These are phyloP conservation scores for Clarireedia monteithiana DNA, from an alignment of 2,329 filamentous ascomycete genomes.

Conservation along the genomic window DNA sequence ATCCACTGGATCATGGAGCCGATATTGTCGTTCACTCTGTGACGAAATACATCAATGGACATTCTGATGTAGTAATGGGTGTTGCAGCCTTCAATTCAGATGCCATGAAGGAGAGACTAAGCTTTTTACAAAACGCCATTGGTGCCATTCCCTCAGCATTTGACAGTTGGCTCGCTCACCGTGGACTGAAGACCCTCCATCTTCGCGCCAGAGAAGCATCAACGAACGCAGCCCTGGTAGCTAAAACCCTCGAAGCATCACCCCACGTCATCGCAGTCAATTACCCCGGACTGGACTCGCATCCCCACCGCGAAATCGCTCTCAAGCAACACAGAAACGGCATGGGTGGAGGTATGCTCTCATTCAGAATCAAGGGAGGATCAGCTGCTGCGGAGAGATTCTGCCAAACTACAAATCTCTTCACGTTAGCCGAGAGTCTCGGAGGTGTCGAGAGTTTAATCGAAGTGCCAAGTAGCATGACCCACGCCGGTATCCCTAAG, in stretches of 20 bases:
- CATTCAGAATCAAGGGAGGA: slow-evolving; percentile 87
- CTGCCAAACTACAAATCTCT: slow-evolving; percentile 82
- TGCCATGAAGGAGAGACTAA: slow-evolving; percentile 65
- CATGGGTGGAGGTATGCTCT: slow-evolving; percentile 95
- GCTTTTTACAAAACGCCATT: slow-evolving; percentile 95
- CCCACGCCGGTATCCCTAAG: slow-evolving; percentile 87
- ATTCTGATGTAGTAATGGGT: slow-evolving; percentile 96
- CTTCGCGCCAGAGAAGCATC: slow-evolving; percentile 81
- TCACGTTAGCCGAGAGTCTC: slow-evolving; percentile 86
- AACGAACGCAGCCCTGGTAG: slow-evolving; percentile 72
- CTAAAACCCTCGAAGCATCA: slow-evolving; percentile 68
- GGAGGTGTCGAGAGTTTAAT: slow-evolving; percentile 89
- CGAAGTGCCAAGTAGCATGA: slow-evolving; percentile 94
- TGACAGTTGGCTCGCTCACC: slow-evolving; percentile 96
- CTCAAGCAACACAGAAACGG: slow-evolving; percentile 87
- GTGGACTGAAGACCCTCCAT: slow-evolving; percentile 93
- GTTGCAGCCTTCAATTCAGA: slow-evolving; percentile 91
- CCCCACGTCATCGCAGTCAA: slow-evolving; percentile 83
- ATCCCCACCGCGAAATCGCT: slow-evolving; percentile 79
- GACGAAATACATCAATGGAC: slow-evolving; percentile 98
- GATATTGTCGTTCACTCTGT: slow-evolving; percentile 95
- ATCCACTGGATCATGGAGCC: slow-evolving; percentile 87
- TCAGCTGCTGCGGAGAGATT: slow-evolving; percentile 81
- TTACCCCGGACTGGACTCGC: slow-evolving; percentile 85
- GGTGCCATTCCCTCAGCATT: slow-evolving; percentile 92